A percentile compares a stretch with the other conserved stretches of the same genome.
phyloP scores from a whole-genome alignment of 2,329 filamentous ascomycete species.

The Pseudogymnoascus sp. region DNA sequence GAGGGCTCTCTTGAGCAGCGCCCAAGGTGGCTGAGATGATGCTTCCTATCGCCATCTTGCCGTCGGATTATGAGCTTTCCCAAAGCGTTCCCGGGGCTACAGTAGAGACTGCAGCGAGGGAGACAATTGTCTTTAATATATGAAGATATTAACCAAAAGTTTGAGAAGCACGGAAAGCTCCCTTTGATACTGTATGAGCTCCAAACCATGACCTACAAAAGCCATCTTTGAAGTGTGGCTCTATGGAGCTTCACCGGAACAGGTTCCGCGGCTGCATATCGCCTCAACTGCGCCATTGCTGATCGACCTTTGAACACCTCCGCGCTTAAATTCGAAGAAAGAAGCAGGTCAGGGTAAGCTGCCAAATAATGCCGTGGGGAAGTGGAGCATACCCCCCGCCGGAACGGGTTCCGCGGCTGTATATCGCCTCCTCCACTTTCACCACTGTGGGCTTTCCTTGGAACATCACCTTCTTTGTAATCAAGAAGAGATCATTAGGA shows the following conservation, averaged over 20 bases:
- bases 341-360: neutral
- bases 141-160: neutral
- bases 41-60: constrained; percentile 17
- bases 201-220: neutral
- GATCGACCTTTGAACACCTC: neutral
- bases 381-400: neutral
- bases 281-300: neutral
- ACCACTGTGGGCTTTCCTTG: neutral
- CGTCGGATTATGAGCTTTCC: neutral
- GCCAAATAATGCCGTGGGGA: neutral
- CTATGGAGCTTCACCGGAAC: neutral
- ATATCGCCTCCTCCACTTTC: neutral
- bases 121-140: neutral
- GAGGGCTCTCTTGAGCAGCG: constrained; percentile 12
- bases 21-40: constrained; percentile 11
- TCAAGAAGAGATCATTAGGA: neutral
- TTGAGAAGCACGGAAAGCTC: neutral
- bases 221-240: neutral
- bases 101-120: neutral
- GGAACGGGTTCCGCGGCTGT: neutral
- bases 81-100: neutral
- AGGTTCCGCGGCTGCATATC: neutral
- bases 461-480: neutral
- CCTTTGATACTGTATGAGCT: neutral
- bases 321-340: neutral